Conservation (phyloP, 495 filamentous ascomycete species). For the Penicillium samsonianum region DNA sequence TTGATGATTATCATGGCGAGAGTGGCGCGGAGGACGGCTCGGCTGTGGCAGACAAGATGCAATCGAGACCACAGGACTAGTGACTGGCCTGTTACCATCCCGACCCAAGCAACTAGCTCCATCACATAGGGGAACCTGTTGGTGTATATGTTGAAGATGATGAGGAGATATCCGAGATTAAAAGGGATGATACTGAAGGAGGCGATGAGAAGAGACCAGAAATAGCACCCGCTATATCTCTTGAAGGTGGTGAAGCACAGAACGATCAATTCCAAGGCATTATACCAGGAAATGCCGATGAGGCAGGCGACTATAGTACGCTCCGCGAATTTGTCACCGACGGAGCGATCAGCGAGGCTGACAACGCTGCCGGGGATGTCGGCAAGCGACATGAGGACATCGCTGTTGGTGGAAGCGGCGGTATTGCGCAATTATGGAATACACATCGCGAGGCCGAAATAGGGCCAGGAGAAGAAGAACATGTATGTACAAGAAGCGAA, state of each 20-base stretch:
- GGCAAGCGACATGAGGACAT: slow-evolving; percentile 30
- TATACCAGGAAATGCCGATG: slow-evolving; percentile 49
- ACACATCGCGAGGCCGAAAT: background rate
- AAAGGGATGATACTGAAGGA: slow-evolving; percentile 55
- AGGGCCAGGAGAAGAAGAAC: background rate
- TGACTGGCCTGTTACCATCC: slow-evolving; percentile 63
- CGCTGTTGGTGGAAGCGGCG: background rate
- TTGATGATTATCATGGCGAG: slow-evolving; percentile 58
- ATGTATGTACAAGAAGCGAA: background rate
- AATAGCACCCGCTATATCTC: slow-evolving; percentile 51
- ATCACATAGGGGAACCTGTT: slow-evolving; percentile 38
- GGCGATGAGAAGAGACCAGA: slow-evolving; percentile 53
- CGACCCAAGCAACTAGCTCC: slow-evolving; percentile 53
- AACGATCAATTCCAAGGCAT: slow-evolving; percentile 49
- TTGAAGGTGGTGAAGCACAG: slow-evolving; percentile 54
- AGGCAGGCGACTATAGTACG: slow-evolving; percentile 35
- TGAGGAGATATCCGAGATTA: slow-evolving; percentile 53
- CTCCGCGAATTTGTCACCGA: slow-evolving; percentile 13
- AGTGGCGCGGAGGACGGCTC: slow-evolving; percentile 43
- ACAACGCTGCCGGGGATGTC: slow-evolving; percentile 17
- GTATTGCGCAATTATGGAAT: background rate
- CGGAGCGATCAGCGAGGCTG: slow-evolving; percentile 30
- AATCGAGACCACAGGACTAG: slow-evolving; percentile 65
- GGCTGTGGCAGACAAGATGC: slow-evolving; percentile 51
- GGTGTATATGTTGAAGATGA: slow-evolving; percentile 46